These are phyloP conservation scores for Trichoderma erinaceum DNA, from an alignment of 495 filamentous ascomycete species.

Conservation along the genomic window DNA sequence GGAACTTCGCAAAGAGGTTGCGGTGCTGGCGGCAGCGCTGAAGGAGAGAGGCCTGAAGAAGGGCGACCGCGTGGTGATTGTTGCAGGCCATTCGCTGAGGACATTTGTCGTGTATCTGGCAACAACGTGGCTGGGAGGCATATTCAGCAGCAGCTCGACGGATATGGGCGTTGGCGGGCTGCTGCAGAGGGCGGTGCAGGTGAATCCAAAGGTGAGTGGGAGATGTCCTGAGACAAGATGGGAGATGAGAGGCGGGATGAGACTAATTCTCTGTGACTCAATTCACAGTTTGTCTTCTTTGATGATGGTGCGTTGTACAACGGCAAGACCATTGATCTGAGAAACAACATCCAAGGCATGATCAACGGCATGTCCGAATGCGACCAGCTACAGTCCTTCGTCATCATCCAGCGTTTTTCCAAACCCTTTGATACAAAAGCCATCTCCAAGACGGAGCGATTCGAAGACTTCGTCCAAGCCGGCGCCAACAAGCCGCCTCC, in stretches of 20 bases:
- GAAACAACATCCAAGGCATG: constrained; percentile 63
- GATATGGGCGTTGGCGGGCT: constrained; percentile 77
- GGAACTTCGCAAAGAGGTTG: constrained; percentile 52
- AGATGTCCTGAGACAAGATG: no score
- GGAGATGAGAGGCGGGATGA: background rate
- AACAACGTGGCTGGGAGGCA: constrained; percentile 56
- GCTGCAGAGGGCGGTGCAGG: constrained; percentile 64
- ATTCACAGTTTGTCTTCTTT: constrained; percentile 57
- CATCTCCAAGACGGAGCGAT: constrained; percentile 49
- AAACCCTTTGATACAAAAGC: constrained; percentile 51
- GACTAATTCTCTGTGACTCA: background rate
- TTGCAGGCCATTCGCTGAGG: constrained; percentile 67
- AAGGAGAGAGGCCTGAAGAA: constrained; percentile 53
- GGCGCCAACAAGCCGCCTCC: constrained; percentile 34
- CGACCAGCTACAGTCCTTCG: constrained; percentile 53
- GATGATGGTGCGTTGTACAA: constrained; percentile 77
- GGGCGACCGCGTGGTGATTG: constrained; percentile 67
- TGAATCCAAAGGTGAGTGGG: constrained; percentile 50
- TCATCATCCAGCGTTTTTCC: constrained; percentile 60
- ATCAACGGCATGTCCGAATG: constrained; percentile 53
- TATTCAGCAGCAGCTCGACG: constrained; percentile 67
- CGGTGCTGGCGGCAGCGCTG: constrained; percentile 54
- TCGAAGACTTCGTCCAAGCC: constrained; percentile 46
- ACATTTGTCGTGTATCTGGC: constrained; percentile 62
- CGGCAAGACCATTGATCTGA: constrained; percentile 64